Evolutionary conservation across 2,329 filamentous ascomycete species (phyloP), one percentile per base, ranked within the genome.

Genomic region (Westerdykella ornata): DNA sequence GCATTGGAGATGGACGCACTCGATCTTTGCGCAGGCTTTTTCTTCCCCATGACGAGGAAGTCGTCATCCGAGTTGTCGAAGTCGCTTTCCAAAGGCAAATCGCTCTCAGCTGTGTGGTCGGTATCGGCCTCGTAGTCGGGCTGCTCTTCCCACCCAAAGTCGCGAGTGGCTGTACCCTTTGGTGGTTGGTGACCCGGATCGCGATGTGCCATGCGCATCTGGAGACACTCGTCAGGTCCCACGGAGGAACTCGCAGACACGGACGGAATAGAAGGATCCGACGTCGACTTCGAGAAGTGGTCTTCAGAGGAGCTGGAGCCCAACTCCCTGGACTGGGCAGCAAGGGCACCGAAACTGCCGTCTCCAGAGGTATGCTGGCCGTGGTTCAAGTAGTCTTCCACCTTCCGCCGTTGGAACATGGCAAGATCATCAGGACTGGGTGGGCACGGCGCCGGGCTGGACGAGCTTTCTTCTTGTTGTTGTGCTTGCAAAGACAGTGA

Each of bases 221-320:
- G 42, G 5, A 42, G 46, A 38, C 60, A 60, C 6, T 65, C 63
- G 28, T 66, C 63, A 30, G 63, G 61, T 14, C 65, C 66, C 14
- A 69, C 43, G 7, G 70, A 73, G 0, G 72, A 73, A 29, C 63
- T 65, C 29, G 69, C 69, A 1, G 72, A 74, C n/a, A 68, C 66
- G 7, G 72, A 75, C 2, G 72, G 72, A 17, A 74, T 72, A 1
- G 72, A 75, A 9, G 72, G 72, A 42, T 73, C 71, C 8, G 71
- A 74, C 4, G 70, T 72, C 17, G 72, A 73, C 44, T 72, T 70
- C 29, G 69, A 69, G 38, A 74, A 68, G 33, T 68, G 66, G 38
- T 69, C 67, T 31, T 74, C 71, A 4, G 71, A 74, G 4, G 71
- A 72, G 51, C 67, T 72, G 12, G 71, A 72, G 4, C 66, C 62